Evolutionary conservation across 2,329 filamentous ascomycete genomes (phyloP).

Genomic region (Pseudogymnoascus sp.): DNA sequence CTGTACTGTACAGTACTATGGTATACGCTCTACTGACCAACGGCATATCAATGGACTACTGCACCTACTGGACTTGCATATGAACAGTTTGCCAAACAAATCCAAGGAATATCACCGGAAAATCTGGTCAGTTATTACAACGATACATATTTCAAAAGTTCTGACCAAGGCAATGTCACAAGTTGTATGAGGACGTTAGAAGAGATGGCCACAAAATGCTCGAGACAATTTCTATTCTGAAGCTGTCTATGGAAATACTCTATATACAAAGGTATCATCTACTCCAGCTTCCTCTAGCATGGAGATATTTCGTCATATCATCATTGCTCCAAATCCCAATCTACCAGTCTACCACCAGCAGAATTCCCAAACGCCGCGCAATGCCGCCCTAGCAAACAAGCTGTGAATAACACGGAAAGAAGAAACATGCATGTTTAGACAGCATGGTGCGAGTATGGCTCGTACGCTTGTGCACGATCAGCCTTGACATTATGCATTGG

Average conservation of each 20-base stretch:
- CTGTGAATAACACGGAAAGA: neutral
- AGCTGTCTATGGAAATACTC: neutral
- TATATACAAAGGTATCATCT: constrained; percentile 6
- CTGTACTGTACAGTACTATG: no score
- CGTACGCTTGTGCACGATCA: constrained; percentile 46
- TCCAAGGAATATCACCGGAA: neutral
- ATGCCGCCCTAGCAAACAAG: constrained; percentile 5
- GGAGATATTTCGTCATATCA: constrained; percentile 8
- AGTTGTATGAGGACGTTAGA: neutral
- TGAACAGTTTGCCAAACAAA: neutral
- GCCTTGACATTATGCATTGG: constrained; percentile 25
- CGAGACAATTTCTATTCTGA: neutral
- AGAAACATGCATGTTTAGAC: constrained; percentile 31
- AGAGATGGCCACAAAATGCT: neutral
- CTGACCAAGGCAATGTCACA: neutral
- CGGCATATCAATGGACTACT: neutral
- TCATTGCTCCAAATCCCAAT: neutral
- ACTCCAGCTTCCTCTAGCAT: constrained; percentile 5
- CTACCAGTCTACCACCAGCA: neutral
- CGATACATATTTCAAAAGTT: neutral
- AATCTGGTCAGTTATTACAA: neutral
- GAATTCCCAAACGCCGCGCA: neutral
- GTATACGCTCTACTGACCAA: neutral
- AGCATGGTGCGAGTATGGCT: constrained; percentile 53
- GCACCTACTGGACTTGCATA: neutral